A percentile compares a stretch with the other conserved stretches of the same genome.
These are phyloP conservation scores for Zizania latifolia DNA, from an alignment of 176 grass and related monocot species.

Conservation along the genomic window DNA sequence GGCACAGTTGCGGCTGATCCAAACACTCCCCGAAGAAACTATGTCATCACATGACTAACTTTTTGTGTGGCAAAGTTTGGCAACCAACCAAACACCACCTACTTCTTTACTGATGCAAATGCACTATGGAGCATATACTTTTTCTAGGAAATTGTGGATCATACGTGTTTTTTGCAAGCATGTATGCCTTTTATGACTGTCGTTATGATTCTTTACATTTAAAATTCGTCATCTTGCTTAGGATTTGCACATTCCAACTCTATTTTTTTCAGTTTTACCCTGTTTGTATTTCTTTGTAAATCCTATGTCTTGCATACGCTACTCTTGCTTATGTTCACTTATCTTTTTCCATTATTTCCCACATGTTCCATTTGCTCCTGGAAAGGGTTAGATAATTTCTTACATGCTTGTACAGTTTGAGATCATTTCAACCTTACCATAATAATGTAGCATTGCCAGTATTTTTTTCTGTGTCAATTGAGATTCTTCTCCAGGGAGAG, in stretches of 20 bases:
- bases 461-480: conserved; percentile 1
- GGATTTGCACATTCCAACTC: too few relatives aligned
- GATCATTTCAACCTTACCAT: not conserved
- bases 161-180: not conserved
- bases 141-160: not conserved
- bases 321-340: not conserved
- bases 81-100: too few relatives aligned
- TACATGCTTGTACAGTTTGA: conserved; percentile 3
- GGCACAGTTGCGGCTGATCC: too few relatives aligned
- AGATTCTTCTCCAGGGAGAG: not conserved
- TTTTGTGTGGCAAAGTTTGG: too few relatives aligned
- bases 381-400: conserved; percentile 8
- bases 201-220: not conserved
- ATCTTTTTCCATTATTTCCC: too few relatives aligned
- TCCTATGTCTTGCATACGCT: not conserved
- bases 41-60: too few relatives aligned
- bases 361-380: conserved; percentile 13
- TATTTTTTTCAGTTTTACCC: too few relatives aligned
- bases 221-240: not conserved
- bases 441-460: not conserved
- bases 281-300: not conserved
- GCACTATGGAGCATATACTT: not conserved
- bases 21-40: too few relatives aligned
- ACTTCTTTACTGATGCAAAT: not conserved
- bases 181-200: not conserved